These are phyloP conservation scores for Euptelea pleiosperma DNA, from an alignment of 164 flowering plant genomes.

Conservation along the genomic window DNA sequence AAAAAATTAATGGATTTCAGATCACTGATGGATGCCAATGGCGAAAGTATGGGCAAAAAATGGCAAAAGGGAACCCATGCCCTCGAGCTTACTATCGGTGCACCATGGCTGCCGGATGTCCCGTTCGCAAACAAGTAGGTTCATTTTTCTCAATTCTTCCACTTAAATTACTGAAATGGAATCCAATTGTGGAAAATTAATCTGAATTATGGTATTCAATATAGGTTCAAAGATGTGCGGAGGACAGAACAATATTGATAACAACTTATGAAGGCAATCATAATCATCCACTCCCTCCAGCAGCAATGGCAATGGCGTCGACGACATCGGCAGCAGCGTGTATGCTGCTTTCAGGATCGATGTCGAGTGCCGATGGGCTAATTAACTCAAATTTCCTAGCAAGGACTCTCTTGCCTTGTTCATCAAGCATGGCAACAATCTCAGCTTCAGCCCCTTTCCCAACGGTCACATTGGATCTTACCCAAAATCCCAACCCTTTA, in stretches of 20 bases:
- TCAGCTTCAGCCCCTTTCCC: slow-evolving; percentile 93
- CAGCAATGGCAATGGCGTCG: slow-evolving; percentile 82
- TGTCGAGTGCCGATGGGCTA: slow-evolving; percentile 67
- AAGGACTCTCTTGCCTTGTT: slow-evolving; percentile 42
- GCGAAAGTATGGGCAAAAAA: slow-evolving; percentile 93
- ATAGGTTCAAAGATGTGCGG: slow-evolving; percentile 89
- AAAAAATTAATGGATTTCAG: slow-evolving; percentile 23
- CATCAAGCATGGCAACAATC: slow-evolving; percentile 62
- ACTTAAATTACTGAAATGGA: not conserved
- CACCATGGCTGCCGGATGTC: slow-evolving; percentile 91
- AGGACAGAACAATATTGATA: slow-evolving; percentile 55
- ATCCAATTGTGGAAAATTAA: not conserved
- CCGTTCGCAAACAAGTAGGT: slow-evolving; percentile 76
- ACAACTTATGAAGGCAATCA: slow-evolving; percentile 85
- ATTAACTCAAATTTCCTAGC: slow-evolving; percentile 53
- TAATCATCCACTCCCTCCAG: slow-evolving; percentile 88
- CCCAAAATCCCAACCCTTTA: slow-evolving; percentile 45
- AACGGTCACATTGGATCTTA: slow-evolving; percentile 73
- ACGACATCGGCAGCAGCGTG: slow-evolving; percentile 73
- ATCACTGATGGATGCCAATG: slow-evolving; percentile 94
- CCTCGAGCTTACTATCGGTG: slow-evolving; percentile 95
- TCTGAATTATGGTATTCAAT: not conserved
- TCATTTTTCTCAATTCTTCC: not conserved
- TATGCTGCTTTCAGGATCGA: slow-evolving; percentile 75
- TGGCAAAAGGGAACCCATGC: slow-evolving; percentile 93